Evolutionary conservation across 148 eudicot species (phyloP).

Genomic region (Heliosperma pusillum): DNA sequence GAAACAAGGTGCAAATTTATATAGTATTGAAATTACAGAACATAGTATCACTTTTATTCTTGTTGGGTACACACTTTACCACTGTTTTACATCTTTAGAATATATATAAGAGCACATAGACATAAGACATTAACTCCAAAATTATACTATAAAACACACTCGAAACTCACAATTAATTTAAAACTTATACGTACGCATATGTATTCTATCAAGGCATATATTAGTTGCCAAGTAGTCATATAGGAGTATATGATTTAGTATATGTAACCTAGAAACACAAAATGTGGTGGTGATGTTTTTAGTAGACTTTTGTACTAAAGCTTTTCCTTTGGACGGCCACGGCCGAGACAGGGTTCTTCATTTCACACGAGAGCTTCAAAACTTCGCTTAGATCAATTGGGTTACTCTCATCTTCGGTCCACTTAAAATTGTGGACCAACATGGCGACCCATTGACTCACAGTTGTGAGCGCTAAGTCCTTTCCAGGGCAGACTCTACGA

Average conservation of each 20-base stretch:
- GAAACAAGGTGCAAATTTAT: background rate
- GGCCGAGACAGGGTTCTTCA: conserved; percentile 49
- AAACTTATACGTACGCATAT: background rate
- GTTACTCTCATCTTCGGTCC: conserved; percentile 22
- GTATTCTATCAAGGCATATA: conserved; percentile 4
- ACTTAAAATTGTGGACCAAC: conserved; percentile 41
- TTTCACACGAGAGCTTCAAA: conserved; percentile 60
- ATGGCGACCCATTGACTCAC: conserved; percentile 55
- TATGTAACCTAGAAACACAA: background rate
- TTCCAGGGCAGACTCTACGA: conserved; percentile 59
- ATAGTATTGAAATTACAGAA: background rate
- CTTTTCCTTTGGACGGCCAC: conserved; percentile 34
- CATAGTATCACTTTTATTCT: background rate
- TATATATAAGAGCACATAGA: background rate
- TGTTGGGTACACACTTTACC: background rate
- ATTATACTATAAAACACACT: background rate
- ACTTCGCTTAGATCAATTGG: conserved; percentile 47
- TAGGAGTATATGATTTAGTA: background rate
- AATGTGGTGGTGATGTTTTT: background rate
- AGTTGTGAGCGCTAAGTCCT: conserved; percentile 51
- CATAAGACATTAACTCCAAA: too few relatives aligned
- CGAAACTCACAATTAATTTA: background rate
- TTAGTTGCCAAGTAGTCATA: background rate
- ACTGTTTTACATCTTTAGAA: background rate
- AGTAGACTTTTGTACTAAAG: conserved; percentile 8